Percentiles rank a stretch among this genome's conserved stretches.
Conservation (phyloP, 495 filamentous ascomycete genomes). For the Saxispiralis lemnorum region DNA sequence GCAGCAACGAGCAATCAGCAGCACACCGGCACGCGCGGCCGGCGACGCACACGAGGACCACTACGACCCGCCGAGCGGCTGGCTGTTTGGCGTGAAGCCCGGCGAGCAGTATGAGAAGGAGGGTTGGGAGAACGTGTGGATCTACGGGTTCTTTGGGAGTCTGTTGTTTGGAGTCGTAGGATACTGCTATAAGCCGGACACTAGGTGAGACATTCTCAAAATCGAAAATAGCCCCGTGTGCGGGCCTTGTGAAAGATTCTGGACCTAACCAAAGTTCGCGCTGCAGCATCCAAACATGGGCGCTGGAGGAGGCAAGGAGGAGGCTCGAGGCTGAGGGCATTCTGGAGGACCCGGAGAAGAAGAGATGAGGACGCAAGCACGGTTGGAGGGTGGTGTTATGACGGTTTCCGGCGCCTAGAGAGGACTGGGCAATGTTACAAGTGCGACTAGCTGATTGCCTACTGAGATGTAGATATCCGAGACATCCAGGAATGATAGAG, state of each 20-base stretch:
- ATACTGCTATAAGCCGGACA: conserved; percentile 96
- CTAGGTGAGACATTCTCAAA: conserved; percentile 51
- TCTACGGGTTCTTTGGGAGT: conserved; percentile 81
- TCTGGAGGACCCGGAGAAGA: conserved; percentile 49
- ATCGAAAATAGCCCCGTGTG: conserved; percentile 8
- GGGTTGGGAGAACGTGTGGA: conserved; percentile 80
- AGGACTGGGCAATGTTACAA: not conserved
- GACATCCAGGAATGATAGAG: not conserved
- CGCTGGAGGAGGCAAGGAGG: conserved; percentile 84
- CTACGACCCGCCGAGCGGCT: conserved; percentile 83
- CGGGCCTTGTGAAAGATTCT: not conserved
- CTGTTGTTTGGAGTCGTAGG: conserved; percentile 55
- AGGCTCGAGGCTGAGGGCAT: conserved; percentile 91
- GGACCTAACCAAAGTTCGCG: conserved; percentile 6
- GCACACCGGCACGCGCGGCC: conserved; percentile 2
- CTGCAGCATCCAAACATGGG: conserved; percentile 93
- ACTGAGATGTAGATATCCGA: not conserved
- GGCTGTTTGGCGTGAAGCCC: conserved; percentile 77
- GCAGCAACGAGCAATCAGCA: conserved; percentile 12
- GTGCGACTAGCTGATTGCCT: not conserved
- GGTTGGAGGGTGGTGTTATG: not conserved
- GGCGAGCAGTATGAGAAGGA: conserved; percentile 90
- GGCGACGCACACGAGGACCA: conserved; percentile 45
- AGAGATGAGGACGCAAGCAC: conserved; percentile 1
- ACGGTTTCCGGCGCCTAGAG: not conserved